Base-by-base conservation (phyloP, 2,329 filamentous ascomycete species). In the Elsinoe arachidis region DNA sequence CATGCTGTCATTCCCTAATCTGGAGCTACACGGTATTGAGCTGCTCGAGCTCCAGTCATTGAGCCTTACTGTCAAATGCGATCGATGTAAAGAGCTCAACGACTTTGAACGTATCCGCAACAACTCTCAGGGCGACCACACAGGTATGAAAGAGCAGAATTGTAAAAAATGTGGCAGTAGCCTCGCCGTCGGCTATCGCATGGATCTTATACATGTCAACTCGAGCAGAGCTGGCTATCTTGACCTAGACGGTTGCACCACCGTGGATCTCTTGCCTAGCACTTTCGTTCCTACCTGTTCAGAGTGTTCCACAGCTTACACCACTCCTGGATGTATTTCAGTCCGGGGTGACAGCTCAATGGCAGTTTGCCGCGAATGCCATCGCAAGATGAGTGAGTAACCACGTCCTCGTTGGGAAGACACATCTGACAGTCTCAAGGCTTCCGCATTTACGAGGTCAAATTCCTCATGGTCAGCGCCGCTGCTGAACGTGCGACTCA, bases 201-300 rank as follows among this genome's bases (percentile, higher is more conserved):
- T 79, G 63, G 85, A 89, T 66, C 72, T 90, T 58, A 81, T 93
- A 61, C 89, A 93, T 70, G 76, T 80, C 55, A 80, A 85, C 72
- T 88, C 87, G 3, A 78, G 80, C n/a, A 78, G 87, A 58, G 88
- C 87, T 11, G 89, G 89, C 3, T 91, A 91, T 68, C 71, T 95
- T 58, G 88, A 93, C 68, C 72, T 89, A 9, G 80, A 85, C 23
- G 87, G 87, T 14, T 91, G 87, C 71, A 85, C 82, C 5, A 79
- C 88, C 7, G 78, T 83, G 46, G 89, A 93, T 67, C 81, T 93
- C 76, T 80, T 93, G 10, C 85, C 87, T 57, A 90, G 87, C 70
- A 84, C 83, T 39, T 92, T 95, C 72, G 73, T 87, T 30, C 89
- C 89, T 14, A 91, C 87, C 0, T 95, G 89, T 69, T 79, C 81